A percentile compares a stretch with the other conserved stretches of the same genome.
Conservation (phyloP, 371 early-diverging fungal species). For the Haplosporangium sp. region DNA sequence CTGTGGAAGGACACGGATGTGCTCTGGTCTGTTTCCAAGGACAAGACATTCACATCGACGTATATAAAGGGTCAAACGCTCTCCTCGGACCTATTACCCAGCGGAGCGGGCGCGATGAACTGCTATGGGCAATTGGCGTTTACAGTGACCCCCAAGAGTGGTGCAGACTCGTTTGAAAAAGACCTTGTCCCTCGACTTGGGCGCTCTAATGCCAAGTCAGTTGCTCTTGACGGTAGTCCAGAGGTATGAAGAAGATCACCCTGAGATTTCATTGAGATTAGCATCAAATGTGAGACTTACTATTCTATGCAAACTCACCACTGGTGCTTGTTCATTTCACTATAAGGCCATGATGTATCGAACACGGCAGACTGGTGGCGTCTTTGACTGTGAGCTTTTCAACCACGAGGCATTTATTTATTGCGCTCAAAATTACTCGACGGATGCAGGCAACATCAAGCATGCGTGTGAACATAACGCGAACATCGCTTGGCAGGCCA, state of each 20-base stretch:
- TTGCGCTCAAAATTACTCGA: constrained; percentile 74
- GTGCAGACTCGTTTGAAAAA: constrained; percentile 52
- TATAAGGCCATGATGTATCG: constrained; percentile 40
- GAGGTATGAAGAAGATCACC: constrained; percentile 17
- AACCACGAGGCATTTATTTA: constrained; percentile 75
- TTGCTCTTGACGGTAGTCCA: constrained; percentile 36
- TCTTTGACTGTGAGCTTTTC: constrained; percentile 73
- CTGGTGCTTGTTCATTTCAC: neutral
- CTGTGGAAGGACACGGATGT: constrained; percentile 75
- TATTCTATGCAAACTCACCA: neutral
- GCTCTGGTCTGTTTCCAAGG: constrained; percentile 83
- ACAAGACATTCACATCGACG: constrained; percentile 74
- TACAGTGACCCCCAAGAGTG: constrained; percentile 56
- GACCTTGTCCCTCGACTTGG: constrained; percentile 33
- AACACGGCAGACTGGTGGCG: constrained; percentile 67
- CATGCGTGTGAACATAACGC: constrained; percentile 76
- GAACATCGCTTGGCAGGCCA: constrained; percentile 75
- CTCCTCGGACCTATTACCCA: constrained; percentile 62
- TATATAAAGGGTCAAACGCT: constrained; percentile 59
- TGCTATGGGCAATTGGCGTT: constrained; percentile 78
- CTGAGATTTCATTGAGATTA: too few species aligned
- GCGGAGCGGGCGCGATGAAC: constrained; percentile 76
- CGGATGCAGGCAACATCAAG: constrained; percentile 61
- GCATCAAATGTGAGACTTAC: too few species aligned
- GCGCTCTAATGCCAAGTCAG: constrained; percentile 21